Base-by-base conservation (phyloP, 495 filamentous ascomycete species). In the Massariosphaeria phaeospora region DNA sequence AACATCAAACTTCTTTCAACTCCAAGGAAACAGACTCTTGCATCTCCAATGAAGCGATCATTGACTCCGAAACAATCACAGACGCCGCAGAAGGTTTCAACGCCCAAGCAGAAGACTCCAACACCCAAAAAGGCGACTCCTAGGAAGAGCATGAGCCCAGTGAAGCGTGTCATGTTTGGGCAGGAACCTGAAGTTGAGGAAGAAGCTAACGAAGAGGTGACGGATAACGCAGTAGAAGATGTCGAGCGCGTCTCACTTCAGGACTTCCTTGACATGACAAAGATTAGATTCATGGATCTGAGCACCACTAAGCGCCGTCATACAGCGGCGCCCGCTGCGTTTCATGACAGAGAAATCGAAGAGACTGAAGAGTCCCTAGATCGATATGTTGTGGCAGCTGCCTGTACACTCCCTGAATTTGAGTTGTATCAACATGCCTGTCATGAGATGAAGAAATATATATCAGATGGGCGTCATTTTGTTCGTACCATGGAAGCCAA, bases 201-300 rank as follows among this genome's bases (percentile, higher is more conserved):
- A 35, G 24, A 25, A 6, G 43, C 12, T 11, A 40, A 44, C 12
- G 48, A 21, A 2, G 43, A 49, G 23, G 31, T 35, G n/a, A 17
- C 25, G 3, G 52, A 33, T 13, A 55, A 59, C 15, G 39, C 36
- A 12, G 53, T 39, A 15, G 40, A 64, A 9, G 49, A 59, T 36
- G 58, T 65, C 3, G 84, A 88, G 50, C 80, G 82, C 12, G 90
- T 98, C 23, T 84, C 90, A 44, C 75, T 98, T 2, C 87, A 95
- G 62, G 85, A 95, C 31, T 98, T 98, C 70, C 72, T 98, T 39
- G 87, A 96, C 61, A 81, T 96, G 80, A 96, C 93, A 4, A 88
- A 84, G 52, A 95, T 98, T 61, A 86, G 90, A 33, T 98, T 98
- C 71, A 95, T 98, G 84, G 94, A 98, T 64, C 76, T 96, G 24